phyloP scores from a whole-genome alignment of 148 eudicot genomes.

The Cornus florida region DNA sequence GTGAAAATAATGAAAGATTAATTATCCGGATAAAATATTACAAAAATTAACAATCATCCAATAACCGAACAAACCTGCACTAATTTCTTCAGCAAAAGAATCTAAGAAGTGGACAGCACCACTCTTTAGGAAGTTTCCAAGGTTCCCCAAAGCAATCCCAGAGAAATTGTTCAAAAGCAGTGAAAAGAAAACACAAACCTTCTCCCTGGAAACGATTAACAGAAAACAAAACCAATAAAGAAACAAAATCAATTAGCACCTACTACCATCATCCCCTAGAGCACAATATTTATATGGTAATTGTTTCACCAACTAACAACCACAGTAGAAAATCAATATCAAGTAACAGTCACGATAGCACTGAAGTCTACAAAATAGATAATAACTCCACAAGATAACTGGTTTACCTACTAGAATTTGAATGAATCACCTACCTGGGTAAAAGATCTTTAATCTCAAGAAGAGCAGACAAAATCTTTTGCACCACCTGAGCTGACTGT shows the following conservation, averaged over 20 bases:
- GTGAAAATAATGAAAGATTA: not conserved
- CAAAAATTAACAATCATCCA: not conserved
- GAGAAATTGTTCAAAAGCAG: slow-evolving; percentile 45
- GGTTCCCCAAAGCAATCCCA: slow-evolving; percentile 28
- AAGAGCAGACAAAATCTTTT: slow-evolving; percentile 32
- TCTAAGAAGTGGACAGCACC: slow-evolving; percentile 25
- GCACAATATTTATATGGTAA: no score
- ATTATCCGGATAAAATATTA: not conserved
- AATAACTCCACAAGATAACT: not conserved
- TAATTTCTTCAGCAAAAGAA: slow-evolving; percentile 40
- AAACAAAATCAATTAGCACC: slow-evolving; percentile 9
- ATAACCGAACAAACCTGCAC: slow-evolving; percentile 45
- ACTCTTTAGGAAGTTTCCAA: slow-evolving; percentile 13
- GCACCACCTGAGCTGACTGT: no score
- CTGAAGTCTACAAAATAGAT: not conserved
- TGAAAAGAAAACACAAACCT: slow-evolving; percentile 63
- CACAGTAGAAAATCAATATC: not conserved
- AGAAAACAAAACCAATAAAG: slow-evolving; percentile 2
- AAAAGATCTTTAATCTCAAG: slow-evolving; percentile 48
- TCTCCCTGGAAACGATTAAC: slow-evolving; percentile 49
- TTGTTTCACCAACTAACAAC: not conserved
- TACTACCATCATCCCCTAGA: not conserved
- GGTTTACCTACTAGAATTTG: slow-evolving; percentile 2
- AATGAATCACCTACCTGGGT: slow-evolving; percentile 43
- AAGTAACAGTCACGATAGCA: not conserved